phyloP scores from a whole-genome alignment of 2,329 filamentous ascomycete genomes.

The Pestalotiopsis sp. region DNA sequence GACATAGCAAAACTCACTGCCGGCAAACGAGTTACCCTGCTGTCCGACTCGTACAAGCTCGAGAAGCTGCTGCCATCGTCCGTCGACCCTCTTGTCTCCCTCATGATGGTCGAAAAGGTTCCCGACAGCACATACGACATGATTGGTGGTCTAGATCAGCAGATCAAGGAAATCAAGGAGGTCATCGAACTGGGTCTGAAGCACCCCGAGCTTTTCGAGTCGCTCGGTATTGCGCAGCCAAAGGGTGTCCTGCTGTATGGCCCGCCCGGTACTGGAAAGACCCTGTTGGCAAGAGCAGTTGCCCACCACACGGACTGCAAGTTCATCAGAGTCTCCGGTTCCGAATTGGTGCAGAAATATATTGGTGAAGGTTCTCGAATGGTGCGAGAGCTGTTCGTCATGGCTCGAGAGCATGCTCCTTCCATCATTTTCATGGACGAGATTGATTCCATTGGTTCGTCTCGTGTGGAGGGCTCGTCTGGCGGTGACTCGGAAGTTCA shows the following conservation, averaged over 20 bases:
- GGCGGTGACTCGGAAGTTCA: slow-evolving; percentile 98
- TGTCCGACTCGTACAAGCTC: slow-evolving; percentile 97
- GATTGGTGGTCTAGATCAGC: slow-evolving; percentile 98
- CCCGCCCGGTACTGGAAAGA: slow-evolving; percentile 96
- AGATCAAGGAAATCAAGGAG: slow-evolving; percentile 99
- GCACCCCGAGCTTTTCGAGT: slow-evolving; percentile 98
- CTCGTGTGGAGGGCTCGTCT: slow-evolving; percentile 91
- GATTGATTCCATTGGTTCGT: slow-evolving; percentile 98
- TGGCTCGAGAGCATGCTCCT: slow-evolving; percentile 96
- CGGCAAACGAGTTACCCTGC: slow-evolving; percentile 93
- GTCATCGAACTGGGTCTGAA: slow-evolving; percentile 98
- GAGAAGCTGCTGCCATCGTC: slow-evolving; percentile 98
- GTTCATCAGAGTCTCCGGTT: slow-evolving; percentile 96
- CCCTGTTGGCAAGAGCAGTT: slow-evolving; percentile 89
- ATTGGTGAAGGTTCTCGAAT: slow-evolving; percentile 97
- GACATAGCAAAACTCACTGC: slow-evolving; percentile 95
- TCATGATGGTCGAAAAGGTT: slow-evolving; percentile 99
- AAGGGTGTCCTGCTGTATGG: slow-evolving; percentile 98
- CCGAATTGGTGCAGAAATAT: slow-evolving; percentile 97
- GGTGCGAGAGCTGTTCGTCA: slow-evolving; percentile 98
- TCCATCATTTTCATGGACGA: slow-evolving; percentile 99
- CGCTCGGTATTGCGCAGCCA: slow-evolving; percentile 96
- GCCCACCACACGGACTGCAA: slow-evolving; percentile 99
- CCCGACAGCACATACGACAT: slow-evolving; percentile 99
- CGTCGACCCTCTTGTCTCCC: slow-evolving; percentile 95